phyloP scores from a whole-genome alignment of 176 grass and related monocot genomes.

The Aegilops umbellulata region DNA sequence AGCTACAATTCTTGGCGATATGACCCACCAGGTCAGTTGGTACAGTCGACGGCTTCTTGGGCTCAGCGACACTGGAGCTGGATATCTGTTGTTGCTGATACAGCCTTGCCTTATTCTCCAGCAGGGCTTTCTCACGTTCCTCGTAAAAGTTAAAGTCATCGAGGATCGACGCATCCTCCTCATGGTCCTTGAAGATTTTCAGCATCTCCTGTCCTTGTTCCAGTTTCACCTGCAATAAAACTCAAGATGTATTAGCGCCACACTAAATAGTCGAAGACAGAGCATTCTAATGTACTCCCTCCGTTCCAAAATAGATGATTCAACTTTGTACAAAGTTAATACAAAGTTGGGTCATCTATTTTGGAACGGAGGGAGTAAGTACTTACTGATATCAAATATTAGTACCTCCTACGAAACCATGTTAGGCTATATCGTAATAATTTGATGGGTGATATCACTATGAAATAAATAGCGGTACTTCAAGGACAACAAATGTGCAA shows the following conservation, averaged over 20 bases:
- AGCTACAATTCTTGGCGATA: conserved; percentile 47
- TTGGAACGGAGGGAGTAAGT: not conserved
- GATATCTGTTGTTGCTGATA: conserved; percentile 46
- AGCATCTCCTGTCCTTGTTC: conserved; percentile 76
- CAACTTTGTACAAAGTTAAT: too few species aligned
- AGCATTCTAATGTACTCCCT: not conserved
- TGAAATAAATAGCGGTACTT: not conserved
- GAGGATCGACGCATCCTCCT: conserved; percentile 57
- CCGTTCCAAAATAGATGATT: too few species aligned
- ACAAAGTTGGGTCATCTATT: too few species aligned
- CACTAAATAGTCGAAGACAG: not conserved
- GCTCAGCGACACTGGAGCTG: conserved; percentile 33
- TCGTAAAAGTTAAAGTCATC: conserved; percentile 79
- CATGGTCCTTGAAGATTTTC: conserved; percentile 59
- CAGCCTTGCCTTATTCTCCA: conserved; percentile 56
- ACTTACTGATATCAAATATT: not conserved
- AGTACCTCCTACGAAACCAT: not conserved
- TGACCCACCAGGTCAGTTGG: conserved; percentile 40
- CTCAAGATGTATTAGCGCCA: not conserved
- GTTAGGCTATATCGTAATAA: not conserved
- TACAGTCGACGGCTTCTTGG: conserved; percentile 33
- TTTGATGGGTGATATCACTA: not conserved
- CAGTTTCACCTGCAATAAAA: conserved; percentile 53
- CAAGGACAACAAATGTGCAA: not conserved
- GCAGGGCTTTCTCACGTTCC: conserved; percentile 64